Percentiles rank a stretch among this genome's conserved stretches.
Evolutionary conservation across 768 basidiomycete species (phyloP).

Genomic region (Lactarius vividus): DNA sequence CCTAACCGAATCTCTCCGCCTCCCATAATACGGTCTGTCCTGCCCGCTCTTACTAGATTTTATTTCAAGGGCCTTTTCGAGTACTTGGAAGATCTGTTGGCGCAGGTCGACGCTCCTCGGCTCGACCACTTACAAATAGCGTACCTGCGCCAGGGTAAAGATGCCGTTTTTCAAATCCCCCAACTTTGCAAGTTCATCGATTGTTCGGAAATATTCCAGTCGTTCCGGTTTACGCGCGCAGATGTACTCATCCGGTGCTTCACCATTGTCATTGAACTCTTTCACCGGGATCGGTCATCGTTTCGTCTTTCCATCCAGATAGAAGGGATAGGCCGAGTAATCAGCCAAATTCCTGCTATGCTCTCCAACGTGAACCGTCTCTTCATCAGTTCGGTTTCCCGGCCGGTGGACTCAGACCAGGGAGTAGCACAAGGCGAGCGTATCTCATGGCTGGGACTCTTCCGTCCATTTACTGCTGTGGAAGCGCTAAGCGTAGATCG

Average conservation of each 20-base stretch:
- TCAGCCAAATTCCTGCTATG: background rate
- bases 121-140: background rate
- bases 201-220: background rate
- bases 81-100: background rate
- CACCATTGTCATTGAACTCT: too few species aligned
- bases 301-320: background rate
- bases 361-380: background rate
- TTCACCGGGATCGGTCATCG: background rate
- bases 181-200: background rate
- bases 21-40: background rate
- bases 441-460: too few species aligned
- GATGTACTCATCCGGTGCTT: too few species aligned
- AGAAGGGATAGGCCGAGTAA: background rate
- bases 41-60: background rate
- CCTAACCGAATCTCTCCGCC: background rate
- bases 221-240: background rate
- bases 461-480: background rate
- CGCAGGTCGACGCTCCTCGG: background rate
- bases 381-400: background rate
- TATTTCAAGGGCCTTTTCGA: background rate
- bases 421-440: too few species aligned
- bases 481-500: background rate
- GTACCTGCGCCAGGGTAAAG: background rate
- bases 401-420: too few species aligned
- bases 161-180: background rate